Conservation (phyloP, 73 alveolate genomes). For the Strombidium stylifer region DNA sequence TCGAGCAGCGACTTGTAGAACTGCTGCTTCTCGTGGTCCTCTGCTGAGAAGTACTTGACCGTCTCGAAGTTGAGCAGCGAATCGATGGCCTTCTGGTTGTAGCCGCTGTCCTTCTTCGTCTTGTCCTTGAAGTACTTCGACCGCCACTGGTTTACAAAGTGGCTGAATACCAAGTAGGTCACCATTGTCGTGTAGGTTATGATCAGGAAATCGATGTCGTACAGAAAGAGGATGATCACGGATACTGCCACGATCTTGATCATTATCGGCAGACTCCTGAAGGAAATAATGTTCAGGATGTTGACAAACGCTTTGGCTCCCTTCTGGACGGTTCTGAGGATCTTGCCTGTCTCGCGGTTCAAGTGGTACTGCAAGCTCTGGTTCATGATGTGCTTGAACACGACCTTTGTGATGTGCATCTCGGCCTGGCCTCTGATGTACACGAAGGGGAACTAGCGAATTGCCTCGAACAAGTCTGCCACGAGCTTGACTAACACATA, state of each 20-base stretch:
- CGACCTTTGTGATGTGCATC: constrained; percentile 47
- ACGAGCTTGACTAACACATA: constrained; percentile 37
- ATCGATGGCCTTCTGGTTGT: constrained; percentile 66
- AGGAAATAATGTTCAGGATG: constrained; percentile 35
- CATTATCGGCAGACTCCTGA: constrained; percentile 39
- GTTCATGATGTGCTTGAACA: constrained; percentile 51
- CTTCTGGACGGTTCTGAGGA: constrained; percentile 43
- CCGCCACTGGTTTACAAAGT: constrained; percentile 60
- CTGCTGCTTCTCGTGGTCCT: constrained; percentile 54
- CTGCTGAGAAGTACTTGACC: constrained; percentile 66
- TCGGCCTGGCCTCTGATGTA: constrained; percentile 54
- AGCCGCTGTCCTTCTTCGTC: constrained; percentile 41
- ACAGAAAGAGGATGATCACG: constrained; percentile 3
- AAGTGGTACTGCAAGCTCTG: constrained; percentile 55
- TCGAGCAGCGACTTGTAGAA: constrained; percentile 36
- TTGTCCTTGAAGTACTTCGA: constrained; percentile 35
- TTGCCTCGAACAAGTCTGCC: constrained; percentile 42
- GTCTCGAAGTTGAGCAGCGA: constrained; percentile 70
- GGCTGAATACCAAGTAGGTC: constrained; percentile 33
- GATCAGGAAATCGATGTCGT: constrained; percentile 42
- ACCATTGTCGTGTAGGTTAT: constrained; percentile 23
- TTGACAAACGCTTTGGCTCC: constrained; percentile 53
- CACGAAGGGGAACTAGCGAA: constrained; percentile 55
- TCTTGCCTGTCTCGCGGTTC: constrained; percentile 66
- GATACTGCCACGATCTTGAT: constrained; percentile 34